phyloP scores from a whole-genome alignment of 768 basidiomycete species.

The Kwoniella dendrophila region DNA sequence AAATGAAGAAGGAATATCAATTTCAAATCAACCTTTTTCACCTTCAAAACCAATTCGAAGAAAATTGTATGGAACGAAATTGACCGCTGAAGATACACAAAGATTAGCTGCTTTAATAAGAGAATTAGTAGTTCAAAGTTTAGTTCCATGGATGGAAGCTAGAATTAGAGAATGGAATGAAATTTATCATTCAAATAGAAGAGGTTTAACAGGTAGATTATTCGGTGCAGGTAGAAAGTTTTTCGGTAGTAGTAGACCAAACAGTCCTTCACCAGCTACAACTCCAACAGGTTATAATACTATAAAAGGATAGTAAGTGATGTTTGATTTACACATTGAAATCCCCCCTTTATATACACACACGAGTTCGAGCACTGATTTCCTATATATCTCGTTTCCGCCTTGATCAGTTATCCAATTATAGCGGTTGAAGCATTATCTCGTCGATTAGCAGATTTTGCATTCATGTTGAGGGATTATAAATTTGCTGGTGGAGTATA shows the following conservation, averaged over 20 bases:
- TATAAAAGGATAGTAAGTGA: constrained; percentile 55
- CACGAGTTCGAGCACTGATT: neutral
- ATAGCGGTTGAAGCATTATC: constrained; percentile 52
- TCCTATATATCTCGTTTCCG: neutral
- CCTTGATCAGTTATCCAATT: constrained; percentile 51
- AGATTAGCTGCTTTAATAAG: constrained; percentile 67
- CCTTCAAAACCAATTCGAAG: constrained; percentile 28
- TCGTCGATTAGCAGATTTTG: constrained; percentile 90
- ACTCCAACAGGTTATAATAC: constrained; percentile 51
- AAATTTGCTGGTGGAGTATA: constrained; percentile 80
- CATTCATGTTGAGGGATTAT: constrained; percentile 86
- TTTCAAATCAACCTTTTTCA: constrained; percentile 17
- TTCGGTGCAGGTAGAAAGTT: constrained; percentile 58
- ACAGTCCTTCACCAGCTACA: constrained; percentile 40
- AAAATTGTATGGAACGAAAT: constrained; percentile 40
- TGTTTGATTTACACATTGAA: neutral
- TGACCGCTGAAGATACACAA: constrained; percentile 46
- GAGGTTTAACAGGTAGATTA: constrained; percentile 57
- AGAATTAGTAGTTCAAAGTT: constrained; percentile 83
- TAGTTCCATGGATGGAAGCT: constrained; percentile 96
- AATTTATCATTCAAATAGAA: constrained; percentile 55
- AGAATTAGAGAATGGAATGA: constrained; percentile 94
- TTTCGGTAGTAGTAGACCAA: constrained; percentile 56
- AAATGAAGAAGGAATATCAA: constrained; percentile 13
- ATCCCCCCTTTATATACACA: neutral